Conservation (phyloP, 108 stramenopile species). For the Hondaea fermentalgiana region DNA sequence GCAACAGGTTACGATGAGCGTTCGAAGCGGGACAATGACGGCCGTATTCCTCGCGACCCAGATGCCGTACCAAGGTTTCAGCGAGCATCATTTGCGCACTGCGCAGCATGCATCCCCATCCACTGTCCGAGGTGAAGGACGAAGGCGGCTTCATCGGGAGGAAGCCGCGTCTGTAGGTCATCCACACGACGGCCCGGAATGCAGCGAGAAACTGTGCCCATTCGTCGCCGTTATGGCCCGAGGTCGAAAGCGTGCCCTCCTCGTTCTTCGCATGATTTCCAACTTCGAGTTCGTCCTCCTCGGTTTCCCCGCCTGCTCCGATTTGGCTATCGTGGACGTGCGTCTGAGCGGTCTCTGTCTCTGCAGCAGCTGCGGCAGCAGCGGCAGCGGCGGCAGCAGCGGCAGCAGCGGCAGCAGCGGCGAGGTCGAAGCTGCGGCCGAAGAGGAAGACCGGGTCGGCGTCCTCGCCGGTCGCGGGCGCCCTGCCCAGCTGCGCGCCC, state of each 20-base stretch:
- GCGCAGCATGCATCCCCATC: slow-evolving; percentile 98
- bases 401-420: neutral
- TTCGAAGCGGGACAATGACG: slow-evolving; percentile 28
- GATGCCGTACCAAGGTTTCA: slow-evolving; percentile 63
- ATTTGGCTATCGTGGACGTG: neutral
- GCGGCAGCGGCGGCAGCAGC: neutral
- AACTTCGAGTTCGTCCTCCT: neutral
- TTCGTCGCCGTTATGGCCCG: neutral
- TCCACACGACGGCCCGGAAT: slow-evolving; percentile 22
- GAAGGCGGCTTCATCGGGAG: slow-evolving; percentile 65
- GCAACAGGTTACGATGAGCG: slow-evolving; percentile 25
- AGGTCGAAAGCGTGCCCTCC: neutral
- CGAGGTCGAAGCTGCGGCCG: neutral
- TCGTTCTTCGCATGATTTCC: neutral
- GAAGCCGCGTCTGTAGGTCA: slow-evolving; percentile 59
- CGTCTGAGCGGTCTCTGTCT: neutral
- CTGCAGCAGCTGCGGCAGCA: neutral
- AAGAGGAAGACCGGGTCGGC: neutral
- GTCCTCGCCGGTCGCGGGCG: neutral
- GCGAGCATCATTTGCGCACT: slow-evolving; percentile 89
- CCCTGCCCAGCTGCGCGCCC: neutral
- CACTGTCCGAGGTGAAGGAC: slow-evolving; percentile 72
- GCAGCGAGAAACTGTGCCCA: neutral
- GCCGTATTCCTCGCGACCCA: slow-evolving; percentile 1
- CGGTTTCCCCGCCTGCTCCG: neutral